phyloP scores from a whole-genome alignment of 371 early-diverging fungal species.

The Neoconidiobolus thromboides region DNA sequence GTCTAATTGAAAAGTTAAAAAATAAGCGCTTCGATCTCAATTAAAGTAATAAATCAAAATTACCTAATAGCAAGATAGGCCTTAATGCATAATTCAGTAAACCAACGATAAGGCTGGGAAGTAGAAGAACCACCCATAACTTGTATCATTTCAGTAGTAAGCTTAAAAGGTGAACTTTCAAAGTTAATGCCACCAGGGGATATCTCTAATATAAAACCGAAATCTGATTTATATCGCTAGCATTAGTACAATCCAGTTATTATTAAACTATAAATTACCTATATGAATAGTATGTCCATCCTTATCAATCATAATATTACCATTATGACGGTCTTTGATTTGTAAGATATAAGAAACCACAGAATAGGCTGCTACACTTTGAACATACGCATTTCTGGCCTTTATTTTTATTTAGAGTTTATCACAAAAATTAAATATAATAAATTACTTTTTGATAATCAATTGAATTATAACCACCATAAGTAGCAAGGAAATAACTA shows the following conservation, averaged over 20 bases:
- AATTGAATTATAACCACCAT: conserved; percentile 81
- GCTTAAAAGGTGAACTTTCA: conserved; percentile 96
- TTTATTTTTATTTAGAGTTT: conserved; percentile 2
- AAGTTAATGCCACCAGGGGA: conserved; percentile 97
- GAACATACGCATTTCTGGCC: conserved; percentile 90
- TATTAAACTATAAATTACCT: conserved; percentile 20
- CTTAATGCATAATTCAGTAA: conserved; percentile 78
- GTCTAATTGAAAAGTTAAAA: conserved; percentile 22
- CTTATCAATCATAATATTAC: conserved; percentile 98
- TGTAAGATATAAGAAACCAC: conserved; percentile 89
- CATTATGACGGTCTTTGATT: conserved; percentile 99
- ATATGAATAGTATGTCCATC: conserved; percentile 97
- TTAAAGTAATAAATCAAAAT: neutral
- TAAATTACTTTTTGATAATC: conserved; percentile 44
- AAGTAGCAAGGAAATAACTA: conserved; percentile 81
- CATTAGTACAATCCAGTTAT: neutral
- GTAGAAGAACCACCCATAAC: conserved; percentile 83
- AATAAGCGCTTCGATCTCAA: neutral
- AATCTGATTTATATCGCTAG: conserved; percentile 35
- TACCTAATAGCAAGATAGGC: conserved; percentile 69
- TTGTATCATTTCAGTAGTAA: conserved; percentile 95
- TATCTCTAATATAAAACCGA: conserved; percentile 98
- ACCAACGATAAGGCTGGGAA: conserved; percentile 67
- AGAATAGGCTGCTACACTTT: conserved; percentile 93
- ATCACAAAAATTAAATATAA: conserved; percentile 3